Base-by-base conservation (phyloP, 495 filamentous ascomycete genomes). In the Podospora anserina region DNA sequence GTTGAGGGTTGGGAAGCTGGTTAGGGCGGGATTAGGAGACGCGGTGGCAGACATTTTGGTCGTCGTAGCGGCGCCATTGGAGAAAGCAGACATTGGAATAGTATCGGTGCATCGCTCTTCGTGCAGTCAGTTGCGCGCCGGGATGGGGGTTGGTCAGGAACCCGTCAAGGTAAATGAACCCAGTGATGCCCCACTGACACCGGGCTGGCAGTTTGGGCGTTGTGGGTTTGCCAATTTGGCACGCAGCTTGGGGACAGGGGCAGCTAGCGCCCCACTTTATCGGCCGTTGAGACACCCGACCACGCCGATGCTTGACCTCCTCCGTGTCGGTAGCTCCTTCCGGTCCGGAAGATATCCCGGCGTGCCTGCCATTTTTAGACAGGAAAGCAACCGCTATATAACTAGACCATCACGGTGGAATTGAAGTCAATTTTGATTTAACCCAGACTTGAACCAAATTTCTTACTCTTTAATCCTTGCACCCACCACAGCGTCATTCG, bases 11-110 rank as follows among this genome's bases (percentile, higher is more conserved):
- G 28, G 54, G 58, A 26, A 55, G 32, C 54, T 39, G 61, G 64
- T 56, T 69, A 59, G n/a, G 66, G 64, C 49, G 54, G 56, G 23
- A 56, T 44, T 70, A 61, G 53, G 71, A 68, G 73, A 61, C 53
- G 73, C 63, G 74, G 70, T 70, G 69, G 70, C 75, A 67, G 72
- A 56, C 23, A 62, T 60, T 53, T 68, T 49, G 49, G 67, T 26
- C 20, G 70, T 64, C 70, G 55, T 72, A 68, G 70, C 71, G 74
- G 71, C 77, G 77, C 78, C 78, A 79, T 79, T 79, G 74, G 78
- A 66, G 53, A 74, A 71, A 63, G 74, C 67, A 67, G 78, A 78
- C 78, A 80, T 80, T 74, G 75, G 39, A 49, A 49, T 49, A 49
- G 39, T 49, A 49, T 49, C 39, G 39, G 39, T 11, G 39, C 39